These are phyloP conservation scores for Boletus sp. DNA, from an alignment of 1,284 basidiomycete species.

Conservation along the genomic window DNA sequence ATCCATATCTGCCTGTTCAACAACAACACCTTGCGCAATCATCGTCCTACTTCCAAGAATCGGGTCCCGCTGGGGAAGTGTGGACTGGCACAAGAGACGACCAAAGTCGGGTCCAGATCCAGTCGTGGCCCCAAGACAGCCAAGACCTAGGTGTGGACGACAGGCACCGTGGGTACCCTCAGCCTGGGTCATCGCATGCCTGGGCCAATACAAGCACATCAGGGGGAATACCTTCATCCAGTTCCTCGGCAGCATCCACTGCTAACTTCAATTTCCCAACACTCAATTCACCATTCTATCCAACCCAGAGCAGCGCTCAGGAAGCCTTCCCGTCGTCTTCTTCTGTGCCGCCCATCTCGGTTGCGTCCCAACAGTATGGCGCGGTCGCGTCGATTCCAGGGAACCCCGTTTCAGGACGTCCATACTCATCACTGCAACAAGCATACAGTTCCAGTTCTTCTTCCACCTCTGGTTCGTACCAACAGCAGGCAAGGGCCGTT, in stretches of 20 bases:
- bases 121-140: slow-evolving; percentile 27
- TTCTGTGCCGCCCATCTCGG: slow-evolving; percentile 30
- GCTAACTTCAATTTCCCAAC: slow-evolving; percentile 34
- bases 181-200: slow-evolving; percentile 24
- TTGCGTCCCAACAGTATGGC: slow-evolving; percentile 30
- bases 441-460: slow-evolving; percentile 20
- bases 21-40: slow-evolving; percentile 24
- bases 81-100: slow-evolving; percentile 29
- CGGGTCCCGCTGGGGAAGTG: slow-evolving; percentile 18
- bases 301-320: slow-evolving; percentile 31
- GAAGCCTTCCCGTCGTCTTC: slow-evolving; percentile 23
- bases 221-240: slow-evolving; percentile 21
- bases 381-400: slow-evolving; percentile 16
- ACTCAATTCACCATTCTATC: slow-evolving; percentile 44
- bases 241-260: slow-evolving; percentile 21
- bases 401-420: slow-evolving; percentile 24
- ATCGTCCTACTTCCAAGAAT: slow-evolving; percentile 27
- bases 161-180: slow-evolving; percentile 32
- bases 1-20: slow-evolving; percentile 25
- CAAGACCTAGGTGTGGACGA: slow-evolving; percentile 26
- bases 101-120: slow-evolving; percentile 19
- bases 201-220: slow-evolving; percentile 25
- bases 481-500: slow-evolving; percentile 19
- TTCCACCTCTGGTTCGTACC: slow-evolving; percentile 23
- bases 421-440: slow-evolving; percentile 29